A percentile compares a stretch with the other conserved stretches of the same genome.
phyloP scores from a whole-genome alignment of 192 early-diverging fungal species.

The Coemansia pectinata region DNA sequence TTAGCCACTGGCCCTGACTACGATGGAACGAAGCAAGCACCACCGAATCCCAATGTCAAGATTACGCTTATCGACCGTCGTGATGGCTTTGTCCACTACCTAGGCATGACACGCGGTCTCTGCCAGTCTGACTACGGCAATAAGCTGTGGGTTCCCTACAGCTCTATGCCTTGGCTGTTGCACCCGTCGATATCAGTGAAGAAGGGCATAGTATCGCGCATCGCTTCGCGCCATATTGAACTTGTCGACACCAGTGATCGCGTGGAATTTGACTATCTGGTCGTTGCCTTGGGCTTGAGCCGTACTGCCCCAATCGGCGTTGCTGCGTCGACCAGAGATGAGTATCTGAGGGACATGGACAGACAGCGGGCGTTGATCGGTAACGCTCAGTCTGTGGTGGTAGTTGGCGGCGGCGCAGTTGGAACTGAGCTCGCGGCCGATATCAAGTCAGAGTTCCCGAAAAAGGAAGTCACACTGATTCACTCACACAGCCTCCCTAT shows the following conservation, averaged over 20 bases:
- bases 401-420: constrained; percentile 76
- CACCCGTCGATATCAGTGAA: constrained; percentile 34
- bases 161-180: constrained; percentile 35
- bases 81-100: constrained; percentile 45
- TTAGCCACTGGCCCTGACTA: constrained; percentile 39
- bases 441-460: constrained; percentile 40
- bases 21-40: constrained; percentile 41
- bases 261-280: constrained; percentile 48
- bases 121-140: constrained; percentile 27
- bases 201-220: constrained; percentile 28
- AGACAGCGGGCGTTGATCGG: constrained; percentile 31
- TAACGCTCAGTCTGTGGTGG: constrained; percentile 58
- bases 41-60: constrained; percentile 33
- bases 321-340: constrained; percentile 21
- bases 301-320: constrained; percentile 43
- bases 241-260: constrained; percentile 25
- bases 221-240: constrained; percentile 25
- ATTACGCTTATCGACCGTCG: constrained; percentile 46
- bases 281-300: constrained; percentile 37
- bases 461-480: constrained; percentile 43
- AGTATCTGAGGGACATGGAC: constrained; percentile 28
- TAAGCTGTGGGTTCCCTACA: constrained; percentile 40
- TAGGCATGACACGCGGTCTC: constrained; percentile 41
- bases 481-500: constrained; percentile 62
- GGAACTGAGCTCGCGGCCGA: constrained; percentile 79